phyloP scores from a whole-genome alignment of 108 stramenopile species.

The Mayamaea pseudoterrestris region DNA sequence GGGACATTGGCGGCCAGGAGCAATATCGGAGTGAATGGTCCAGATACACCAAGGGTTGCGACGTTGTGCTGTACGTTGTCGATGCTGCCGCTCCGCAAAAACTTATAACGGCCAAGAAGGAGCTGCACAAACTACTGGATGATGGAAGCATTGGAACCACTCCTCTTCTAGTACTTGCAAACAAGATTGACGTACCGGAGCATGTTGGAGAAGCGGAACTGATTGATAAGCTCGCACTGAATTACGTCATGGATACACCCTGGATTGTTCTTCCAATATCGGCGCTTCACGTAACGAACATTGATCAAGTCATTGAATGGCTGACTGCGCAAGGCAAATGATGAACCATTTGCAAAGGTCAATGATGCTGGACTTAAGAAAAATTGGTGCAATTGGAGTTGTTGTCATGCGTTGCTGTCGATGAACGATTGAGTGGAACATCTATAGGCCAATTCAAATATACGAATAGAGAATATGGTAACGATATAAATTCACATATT shows the following conservation, averaged over 20 bases:
- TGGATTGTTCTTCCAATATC: slow-evolving; percentile 94
- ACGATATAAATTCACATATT: too few species aligned
- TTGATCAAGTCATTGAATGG: slow-evolving; percentile 94
- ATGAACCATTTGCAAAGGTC: too few species aligned
- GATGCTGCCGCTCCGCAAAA: slow-evolving; percentile 86
- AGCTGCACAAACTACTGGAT: slow-evolving; percentile 89
- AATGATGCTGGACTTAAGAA: too few species aligned
- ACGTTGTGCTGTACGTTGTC: slow-evolving; percentile 92
- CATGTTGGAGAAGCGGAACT: slow-evolving; percentile 79
- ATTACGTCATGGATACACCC: slow-evolving; percentile 93
- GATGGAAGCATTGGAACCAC: slow-evolving; percentile 82
- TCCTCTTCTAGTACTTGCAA: slow-evolving; percentile 85
- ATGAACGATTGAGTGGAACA: too few species aligned
- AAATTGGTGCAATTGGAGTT: too few species aligned
- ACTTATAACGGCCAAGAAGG: slow-evolving; percentile 80
- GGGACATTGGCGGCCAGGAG: slow-evolving; percentile 90
- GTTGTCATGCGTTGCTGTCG: too few species aligned
- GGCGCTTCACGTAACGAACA: slow-evolving; percentile 80
- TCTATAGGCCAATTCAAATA: too few species aligned
- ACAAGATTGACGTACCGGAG: slow-evolving; percentile 90
- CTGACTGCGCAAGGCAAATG: slow-evolving; percentile 82
- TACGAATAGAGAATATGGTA: too few species aligned
- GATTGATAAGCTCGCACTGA: slow-evolving; percentile 85
- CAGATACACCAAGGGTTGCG: slow-evolving; percentile 88
- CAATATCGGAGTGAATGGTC: slow-evolving; percentile 91